These are phyloP conservation scores for Phytopythium chamaehyphon DNA, from an alignment of 352 stramenopile species.

Conservation along the genomic window DNA sequence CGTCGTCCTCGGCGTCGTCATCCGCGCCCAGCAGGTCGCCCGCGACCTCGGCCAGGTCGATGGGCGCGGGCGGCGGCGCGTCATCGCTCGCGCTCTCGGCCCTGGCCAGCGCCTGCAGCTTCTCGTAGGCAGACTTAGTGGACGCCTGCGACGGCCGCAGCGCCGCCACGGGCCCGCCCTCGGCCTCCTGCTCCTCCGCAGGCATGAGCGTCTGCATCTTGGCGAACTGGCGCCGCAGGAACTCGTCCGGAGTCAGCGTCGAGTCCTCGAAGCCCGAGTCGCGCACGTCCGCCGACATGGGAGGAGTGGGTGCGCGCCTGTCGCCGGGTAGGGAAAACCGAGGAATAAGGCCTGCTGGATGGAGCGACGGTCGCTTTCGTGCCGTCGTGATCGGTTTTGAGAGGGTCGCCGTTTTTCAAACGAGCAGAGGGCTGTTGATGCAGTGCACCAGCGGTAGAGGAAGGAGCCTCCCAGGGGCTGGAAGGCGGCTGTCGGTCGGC, in stretches of 20 bases:
- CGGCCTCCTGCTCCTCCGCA: conserved; percentile 5
- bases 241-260: conserved; percentile 42
- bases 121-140: conserved; percentile 39
- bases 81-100: conserved; percentile 34
- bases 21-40: conserved; percentile 6
- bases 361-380: too few species aligned
- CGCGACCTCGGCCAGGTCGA: conserved; percentile 5
- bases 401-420: too few species aligned
- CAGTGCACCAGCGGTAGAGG: too few species aligned
- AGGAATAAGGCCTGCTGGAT: too few species aligned
- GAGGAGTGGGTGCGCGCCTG: too few species aligned
- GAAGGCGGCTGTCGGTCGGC: too few species aligned
- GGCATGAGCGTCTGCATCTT: conserved; percentile 50
- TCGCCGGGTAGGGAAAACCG: too few species aligned
- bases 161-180: too few species aligned
- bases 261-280: conserved; percentile 47
- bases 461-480: too few species aligned
- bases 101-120: conserved; percentile 49
- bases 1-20: conserved; percentile 49
- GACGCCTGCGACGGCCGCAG: conserved; percentile 9
- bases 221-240: conserved; percentile 40
- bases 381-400: background rate
- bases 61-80: conserved; percentile 7
- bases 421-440: too few species aligned
- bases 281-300: conserved; percentile 2